These are phyloP conservation scores for Trichoderma cornu-damae DNA, from an alignment of 2,329 filamentous ascomycete genomes.

Conservation along the genomic window DNA sequence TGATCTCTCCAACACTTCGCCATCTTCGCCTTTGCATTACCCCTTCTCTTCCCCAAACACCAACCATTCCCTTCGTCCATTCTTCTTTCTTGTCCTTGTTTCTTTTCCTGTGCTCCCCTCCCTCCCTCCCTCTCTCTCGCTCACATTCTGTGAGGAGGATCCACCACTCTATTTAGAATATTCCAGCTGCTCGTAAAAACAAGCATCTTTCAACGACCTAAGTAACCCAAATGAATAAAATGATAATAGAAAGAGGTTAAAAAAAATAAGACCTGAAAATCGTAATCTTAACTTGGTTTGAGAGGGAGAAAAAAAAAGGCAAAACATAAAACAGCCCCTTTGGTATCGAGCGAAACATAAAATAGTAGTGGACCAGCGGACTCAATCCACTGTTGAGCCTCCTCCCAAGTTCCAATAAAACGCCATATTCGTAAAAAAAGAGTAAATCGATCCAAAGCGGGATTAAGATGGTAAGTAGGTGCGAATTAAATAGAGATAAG, in stretches of 20 bases:
- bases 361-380: background rate
- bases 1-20: background rate
- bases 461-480: conserved; percentile 12
- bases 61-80: background rate
- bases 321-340: conserved; percentile 10
- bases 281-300: background rate
- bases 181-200: conserved; percentile 5
- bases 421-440: conserved; percentile 10
- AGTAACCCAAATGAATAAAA: background rate
- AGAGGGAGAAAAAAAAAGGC: background rate
- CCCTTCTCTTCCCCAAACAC: background rate
- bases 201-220: background rate
- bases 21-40: conserved; percentile 1
- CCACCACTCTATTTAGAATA: conserved; percentile 11
- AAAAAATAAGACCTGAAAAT: background rate
- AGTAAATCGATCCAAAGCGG: conserved; percentile 3
- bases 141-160: conserved; percentile 14
- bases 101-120: too few species aligned
- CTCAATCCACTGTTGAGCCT: background rate
- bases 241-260: background rate
- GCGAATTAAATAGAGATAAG: conserved; percentile 9
- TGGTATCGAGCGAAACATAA: conserved; percentile 16
- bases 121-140: background rate
- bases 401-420: conserved; percentile 6
- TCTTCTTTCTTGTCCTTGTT: background rate